Base-by-base conservation (phyloP, 192 early-diverging fungal genomes). In the Backusella liffmaniae region DNA sequence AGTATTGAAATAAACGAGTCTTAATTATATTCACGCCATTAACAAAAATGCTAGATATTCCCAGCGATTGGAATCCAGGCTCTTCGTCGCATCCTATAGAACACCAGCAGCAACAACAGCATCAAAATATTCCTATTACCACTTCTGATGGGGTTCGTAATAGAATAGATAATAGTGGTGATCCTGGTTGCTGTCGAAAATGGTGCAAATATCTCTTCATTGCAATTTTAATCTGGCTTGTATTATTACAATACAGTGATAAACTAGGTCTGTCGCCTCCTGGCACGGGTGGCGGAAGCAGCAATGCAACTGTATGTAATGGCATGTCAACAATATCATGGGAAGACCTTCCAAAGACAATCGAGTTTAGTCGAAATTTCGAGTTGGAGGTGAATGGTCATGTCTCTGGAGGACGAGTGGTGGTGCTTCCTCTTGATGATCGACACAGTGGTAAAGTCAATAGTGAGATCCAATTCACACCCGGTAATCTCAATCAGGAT, bases 141-240 rank as follows among this genome's bases (percentile, higher is more conserved):
- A 62, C 23, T 4, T 29, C 56, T 29, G 56, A 62, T 13, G 4
- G 56, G 56, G 56, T 13, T 12, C 56, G 56, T 62, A 62, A 62
- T 62, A 62, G 56, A 62, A 29, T 62, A 26, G 56, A 62, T 29
- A 62, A 62, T 23, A 23, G 37, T 26, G 67, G 7, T 1, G 67
- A 69, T 9, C 67, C 67, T 39, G 67, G 67, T 7, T 69, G 67
- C 23, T 71, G 70, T 49, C 23, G 70, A 46, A 71, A 71, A 71
- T 49, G 39, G 44, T 71, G 39, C 16, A 71, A 71, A 49, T 49
- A 44, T 23, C 26, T 71, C 5, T 32, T 71, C 42, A 44, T 44
- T 30, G 44, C 44, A 7, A 4, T 71, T 30, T 71, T 71, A 49
- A 71, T 71, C 1, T 71, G 70, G 70, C 39, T 71, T 23, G 70